Percentiles rank a stretch among this genome's conserved stretches.
These are phyloP conservation scores for Daldinia sp. DNA, from an alignment of 2,329 filamentous ascomycete genomes.

Conservation along the genomic window DNA sequence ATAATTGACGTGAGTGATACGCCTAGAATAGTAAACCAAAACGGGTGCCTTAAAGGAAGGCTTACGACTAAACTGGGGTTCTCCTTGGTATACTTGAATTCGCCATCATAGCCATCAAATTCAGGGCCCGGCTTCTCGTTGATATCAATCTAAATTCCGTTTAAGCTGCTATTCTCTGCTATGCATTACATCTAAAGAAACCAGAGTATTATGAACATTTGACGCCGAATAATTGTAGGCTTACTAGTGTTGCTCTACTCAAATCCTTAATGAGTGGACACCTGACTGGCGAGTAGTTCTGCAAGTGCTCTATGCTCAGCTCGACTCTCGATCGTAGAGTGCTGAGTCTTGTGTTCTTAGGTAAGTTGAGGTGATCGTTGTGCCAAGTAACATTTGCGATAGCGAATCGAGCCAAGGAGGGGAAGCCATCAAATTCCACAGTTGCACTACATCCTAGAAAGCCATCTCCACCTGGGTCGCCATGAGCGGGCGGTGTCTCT, in stretches of 20 bases:
- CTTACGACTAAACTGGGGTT: constrained; percentile 36
- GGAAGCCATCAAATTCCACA: constrained; percentile 40
- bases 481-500: constrained; percentile 28
- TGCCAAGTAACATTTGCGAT: constrained; percentile 39
- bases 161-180: background rate
- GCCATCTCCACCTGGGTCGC: constrained; percentile 31
- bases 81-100: constrained; percentile 23
- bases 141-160: constrained; percentile 29
- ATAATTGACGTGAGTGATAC: background rate
- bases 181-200: background rate
- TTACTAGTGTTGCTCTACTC: constrained; percentile 33
- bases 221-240: background rate
- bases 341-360: constrained; percentile 21
- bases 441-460: constrained; percentile 33
- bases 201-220: background rate
- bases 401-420: constrained; percentile 29
- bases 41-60: background rate
- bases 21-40: background rate
- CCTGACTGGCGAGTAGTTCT: constrained; percentile 31
- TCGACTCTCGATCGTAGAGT: constrained; percentile 33
- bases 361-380: constrained; percentile 27
- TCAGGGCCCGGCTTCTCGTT: constrained; percentile 28
- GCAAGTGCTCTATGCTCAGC: constrained; percentile 27
- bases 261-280: constrained; percentile 36
- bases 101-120: constrained; percentile 22